Evolutionary conservation across 129 eudicot species (phyloP), one percentile per base, ranked within the genome.

Genomic region (Chrysanthemum makinoi): DNA sequence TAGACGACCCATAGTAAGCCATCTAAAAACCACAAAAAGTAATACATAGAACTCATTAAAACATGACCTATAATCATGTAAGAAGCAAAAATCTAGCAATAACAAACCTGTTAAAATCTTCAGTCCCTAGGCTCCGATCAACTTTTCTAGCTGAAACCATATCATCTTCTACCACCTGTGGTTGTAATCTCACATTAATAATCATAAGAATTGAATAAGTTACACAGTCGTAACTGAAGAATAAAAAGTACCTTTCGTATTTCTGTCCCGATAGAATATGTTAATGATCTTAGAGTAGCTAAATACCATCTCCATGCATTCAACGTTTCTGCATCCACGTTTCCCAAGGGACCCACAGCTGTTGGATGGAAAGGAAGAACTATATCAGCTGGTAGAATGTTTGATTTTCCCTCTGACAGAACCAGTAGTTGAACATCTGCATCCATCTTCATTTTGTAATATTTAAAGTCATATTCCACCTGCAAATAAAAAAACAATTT

Each of bases 391-490:
- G 97, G 99, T 60, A 94, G 70, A 56, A 94, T 85, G 73, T 86
- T 94, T 13, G 99, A 94, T 71, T 94, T 94, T 30, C 86, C 91
- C 68, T 90, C 96, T 0, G 97, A 90, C 7, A 94, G 88, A 48
- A 94, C 59, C 69, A 94, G 62, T 77, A 94, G 24, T 70, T 94
- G 96, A 49, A 88, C 89, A 80, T 94, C 96, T 47, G 97, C 87
- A 74, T 82, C 77, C 99, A 94, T 94, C 83, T 90, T 90, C 98
- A 94, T 86, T 81, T 89, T 89, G 63, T 94, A 94, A 49, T 78
- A 89, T 44, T 86, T 77, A 58, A 90, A 94, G 75, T 94, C 97
- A 75, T 94, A 94, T n/a, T 94, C 96, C 70, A 90, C 97, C 98
- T 91, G 88, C 14, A 3, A 59, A 77, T 6, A 9, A 64, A 62